These are phyloP conservation scores for Gastrolobium villosum DNA, from an alignment of 306 rosid genomes.

Conservation along the genomic window DNA sequence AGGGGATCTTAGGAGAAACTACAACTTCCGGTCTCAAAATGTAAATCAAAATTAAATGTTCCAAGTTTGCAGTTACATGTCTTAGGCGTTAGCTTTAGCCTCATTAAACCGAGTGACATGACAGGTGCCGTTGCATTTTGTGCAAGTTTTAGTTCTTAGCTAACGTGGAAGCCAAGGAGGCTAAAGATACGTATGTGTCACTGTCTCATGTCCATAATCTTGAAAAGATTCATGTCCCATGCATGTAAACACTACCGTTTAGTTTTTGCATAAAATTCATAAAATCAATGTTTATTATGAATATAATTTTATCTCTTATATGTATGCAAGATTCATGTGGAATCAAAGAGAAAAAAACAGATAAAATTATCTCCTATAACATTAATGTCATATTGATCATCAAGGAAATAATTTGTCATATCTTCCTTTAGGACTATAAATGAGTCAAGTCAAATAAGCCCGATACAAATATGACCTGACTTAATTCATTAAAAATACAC, in stretches of 20 bases:
- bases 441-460: too few relatives aligned
- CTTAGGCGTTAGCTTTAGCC: background rate
- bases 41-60: background rate
- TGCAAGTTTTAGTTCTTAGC: background rate
- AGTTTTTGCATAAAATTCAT: background rate
- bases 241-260: background rate
- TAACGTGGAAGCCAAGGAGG: constrained; percentile 4
- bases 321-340: too few relatives aligned
- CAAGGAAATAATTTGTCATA: too few relatives aligned
- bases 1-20: background rate
- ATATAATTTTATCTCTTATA: too few relatives aligned
- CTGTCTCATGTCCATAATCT: constrained; percentile 12
- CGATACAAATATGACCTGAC: too few relatives aligned
- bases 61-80: constrained; percentile 7
- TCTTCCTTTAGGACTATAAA: too few relatives aligned
- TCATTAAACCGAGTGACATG: constrained; percentile 1
- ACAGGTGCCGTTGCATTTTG: constrained; percentile 34
- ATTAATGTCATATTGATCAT: too few relatives aligned
- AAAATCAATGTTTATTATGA: too few relatives aligned
- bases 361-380: too few relatives aligned
- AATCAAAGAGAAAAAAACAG: too few relatives aligned
- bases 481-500: too few relatives aligned
- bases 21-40: background rate
- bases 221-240: background rate
- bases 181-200: constrained; percentile 10